Base-by-base conservation (phyloP, 2,329 filamentous ascomycete species). In the Ceratocystis destructans region DNA sequence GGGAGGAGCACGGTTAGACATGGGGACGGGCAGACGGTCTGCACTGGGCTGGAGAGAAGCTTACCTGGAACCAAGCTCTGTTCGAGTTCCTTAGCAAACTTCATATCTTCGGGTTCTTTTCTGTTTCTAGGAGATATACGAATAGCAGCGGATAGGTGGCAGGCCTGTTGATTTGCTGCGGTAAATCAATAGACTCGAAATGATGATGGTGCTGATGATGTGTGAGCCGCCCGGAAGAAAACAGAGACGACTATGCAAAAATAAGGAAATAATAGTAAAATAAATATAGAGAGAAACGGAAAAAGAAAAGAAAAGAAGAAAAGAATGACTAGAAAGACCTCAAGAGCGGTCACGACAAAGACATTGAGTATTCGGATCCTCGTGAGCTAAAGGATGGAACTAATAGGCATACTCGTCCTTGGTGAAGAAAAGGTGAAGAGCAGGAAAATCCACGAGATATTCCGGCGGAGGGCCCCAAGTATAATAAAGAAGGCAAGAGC, bases 51-150 rank as follows among this genome's bases (percentile, higher is more conserved):
- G 15, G 22, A 25, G 48, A 25, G 22, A 28, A 41, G 48, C 59
- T 20, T 74, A 86, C 84, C 92, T 73, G 92, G 92, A 70, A 96
- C 90, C 65, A 91, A 83, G 72, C 95, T 89, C 73, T 88, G 84
- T 73, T 96, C 90, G 69, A 96, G 82, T 77, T 96, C 90, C 74
- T 87, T 88, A 66, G 82, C 83, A 71, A 86, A 86, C 75, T 85
- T 87, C 83, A 86, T 86, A 76, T 74, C 75, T 74, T 74, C 33
- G 12, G n/a, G n/a, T 63, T 20, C 7, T 12, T 31, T n/a, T n/a
- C 10, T 20, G 61, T 28, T 1, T 20, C 22, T 62, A 22, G 6
- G 8, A 22, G 15, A 17, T 53, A 25, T 53, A 6, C 22, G 22
- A n/a, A 17, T 8, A 46, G 61, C 37, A 62, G 44, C 61, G n/a